Base-by-base conservation (phyloP, 208 protist genomes). In the Leishmania turanica region DNA sequence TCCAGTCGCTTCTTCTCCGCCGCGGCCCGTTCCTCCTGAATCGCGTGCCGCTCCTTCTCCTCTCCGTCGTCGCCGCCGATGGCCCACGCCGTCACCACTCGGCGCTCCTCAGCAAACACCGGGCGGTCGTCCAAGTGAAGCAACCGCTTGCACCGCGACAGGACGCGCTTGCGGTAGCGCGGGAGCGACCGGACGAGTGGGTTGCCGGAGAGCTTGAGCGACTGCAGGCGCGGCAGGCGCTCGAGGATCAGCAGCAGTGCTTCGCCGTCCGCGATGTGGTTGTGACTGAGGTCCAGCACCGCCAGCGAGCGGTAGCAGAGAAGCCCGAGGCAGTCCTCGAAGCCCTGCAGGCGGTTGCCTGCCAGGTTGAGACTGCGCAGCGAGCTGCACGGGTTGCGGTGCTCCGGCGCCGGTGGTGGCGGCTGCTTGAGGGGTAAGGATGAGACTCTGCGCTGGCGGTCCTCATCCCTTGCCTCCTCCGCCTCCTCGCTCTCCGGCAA, bases 111-210 rank as follows among this genome's bases (percentile, higher is more conserved):
- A 9, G 87, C 90, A 74, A 97, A 97, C 1, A 99, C 96, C 8
- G 96, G 96, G 1, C 93, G 88, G 47, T 98, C 97, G 78, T 99
- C 98, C 27, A 99, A 83, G 82, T 99, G 96, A 47, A 95, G 84
- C 4, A 99, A 89, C 9, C 53, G 27, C 40, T 81, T 77, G 56
- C 92, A 95, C 11, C 87, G 84, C 34, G 90, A 78, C 9, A 99
- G 91, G 0, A 98, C 81, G 1, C 83, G 90, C 86, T 98, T 98
- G 68, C 98, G 91, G 81, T 99, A 99, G 73, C 90, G 86, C 9
- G 88, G 80, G 62, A 98, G 81, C 0, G 88, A 91, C 40, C 93
- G 86, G 37, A 97, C 90, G 49, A 98, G 82, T 7, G 95, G 95
- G 83, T 99, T 99, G 77, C 97, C 96, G 13, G 85, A 91, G 45